These are phyloP conservation scores for Phaeosphaeriaceae sp. DNA, from an alignment of 2,329 filamentous ascomycete genomes.

Conservation along the genomic window DNA sequence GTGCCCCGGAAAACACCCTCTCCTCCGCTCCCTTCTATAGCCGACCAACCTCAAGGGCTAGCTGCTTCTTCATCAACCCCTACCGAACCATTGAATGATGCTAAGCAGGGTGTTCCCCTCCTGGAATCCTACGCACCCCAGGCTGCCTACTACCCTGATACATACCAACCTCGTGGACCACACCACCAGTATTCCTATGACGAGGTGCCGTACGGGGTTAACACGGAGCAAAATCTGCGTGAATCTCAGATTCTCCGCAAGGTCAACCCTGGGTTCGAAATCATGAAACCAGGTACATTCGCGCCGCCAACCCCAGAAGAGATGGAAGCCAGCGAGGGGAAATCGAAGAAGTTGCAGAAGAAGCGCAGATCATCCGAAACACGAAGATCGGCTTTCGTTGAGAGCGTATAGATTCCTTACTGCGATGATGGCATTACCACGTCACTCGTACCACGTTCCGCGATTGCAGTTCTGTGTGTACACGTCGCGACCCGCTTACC, in stretches of 20 bases:
- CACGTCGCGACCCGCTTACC: constrained; percentile 24
- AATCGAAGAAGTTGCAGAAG: constrained; percentile 52
- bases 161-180: constrained; percentile 47
- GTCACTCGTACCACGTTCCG: constrained; percentile 20
- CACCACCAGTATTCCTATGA: constrained; percentile 46
- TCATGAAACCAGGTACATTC: constrained; percentile 49
- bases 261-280: constrained; percentile 52
- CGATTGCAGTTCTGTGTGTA: constrained; percentile 21
- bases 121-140: constrained; percentile 47
- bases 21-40: constrained; percentile 34
- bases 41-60: constrained; percentile 20
- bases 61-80: constrained; percentile 13
- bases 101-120: constrained; percentile 42
- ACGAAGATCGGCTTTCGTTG: constrained; percentile 44
- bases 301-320: constrained; percentile 40
- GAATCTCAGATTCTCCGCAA: constrained; percentile 48
- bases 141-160: constrained; percentile 40
- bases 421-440: constrained; percentile 10
- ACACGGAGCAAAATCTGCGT: constrained; percentile 36
- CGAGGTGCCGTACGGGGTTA: constrained; percentile 37
- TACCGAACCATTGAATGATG: constrained; percentile 30
- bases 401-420: constrained; percentile 43
- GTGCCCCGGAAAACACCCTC: constrained; percentile 46
- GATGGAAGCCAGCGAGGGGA: constrained; percentile 41
- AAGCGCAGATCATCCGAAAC: constrained; percentile 46